phyloP scores from a whole-genome alignment of 495 filamentous ascomycete genomes.

The Ramalina peruviana region DNA sequence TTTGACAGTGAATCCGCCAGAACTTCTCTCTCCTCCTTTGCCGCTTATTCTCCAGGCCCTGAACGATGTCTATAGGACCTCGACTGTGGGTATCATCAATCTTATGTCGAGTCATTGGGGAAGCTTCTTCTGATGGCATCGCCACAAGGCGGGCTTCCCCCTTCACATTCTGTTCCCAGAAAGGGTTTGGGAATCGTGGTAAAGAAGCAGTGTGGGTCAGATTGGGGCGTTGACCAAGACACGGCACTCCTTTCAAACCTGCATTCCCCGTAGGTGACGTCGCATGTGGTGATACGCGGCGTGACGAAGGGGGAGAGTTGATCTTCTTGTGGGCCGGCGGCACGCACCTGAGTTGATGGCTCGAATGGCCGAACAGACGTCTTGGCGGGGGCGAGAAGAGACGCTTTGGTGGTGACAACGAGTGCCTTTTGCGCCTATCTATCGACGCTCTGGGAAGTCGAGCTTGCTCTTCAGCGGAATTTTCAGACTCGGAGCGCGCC shows the following conservation, averaged over 20 bases:
- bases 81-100: constrained; percentile 41
- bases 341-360: constrained; percentile 55
- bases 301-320: constrained; percentile 40
- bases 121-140: constrained; percentile 25
- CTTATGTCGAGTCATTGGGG: constrained; percentile 16
- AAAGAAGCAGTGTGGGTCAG: constrained; percentile 57
- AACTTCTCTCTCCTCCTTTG: constrained; percentile 84
- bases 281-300: constrained; percentile 30
- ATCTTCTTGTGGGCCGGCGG: constrained; percentile 30
- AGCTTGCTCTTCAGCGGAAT: constrained; percentile 18
- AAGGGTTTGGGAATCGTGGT: constrained; percentile 56
- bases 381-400: constrained; percentile 48
- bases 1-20: constrained; percentile 66
- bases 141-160: constrained; percentile 16
- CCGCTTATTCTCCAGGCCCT: constrained; percentile 86
- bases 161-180: constrained; percentile 37
- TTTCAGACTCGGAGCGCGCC: not conserved
- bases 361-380: constrained; percentile 51
- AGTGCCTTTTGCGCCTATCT: not conserved
- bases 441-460: constrained; percentile 12
- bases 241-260: constrained; percentile 30
- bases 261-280: constrained; percentile 22
- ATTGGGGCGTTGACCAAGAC: constrained; percentile 48
- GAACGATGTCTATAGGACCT: constrained; percentile 91
- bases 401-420: constrained; percentile 32